Evolutionary conservation across 2,329 filamentous ascomycete species (phyloP), one percentile per base, ranked within the genome.

Genomic region (Ophiostoma sp.): DNA sequence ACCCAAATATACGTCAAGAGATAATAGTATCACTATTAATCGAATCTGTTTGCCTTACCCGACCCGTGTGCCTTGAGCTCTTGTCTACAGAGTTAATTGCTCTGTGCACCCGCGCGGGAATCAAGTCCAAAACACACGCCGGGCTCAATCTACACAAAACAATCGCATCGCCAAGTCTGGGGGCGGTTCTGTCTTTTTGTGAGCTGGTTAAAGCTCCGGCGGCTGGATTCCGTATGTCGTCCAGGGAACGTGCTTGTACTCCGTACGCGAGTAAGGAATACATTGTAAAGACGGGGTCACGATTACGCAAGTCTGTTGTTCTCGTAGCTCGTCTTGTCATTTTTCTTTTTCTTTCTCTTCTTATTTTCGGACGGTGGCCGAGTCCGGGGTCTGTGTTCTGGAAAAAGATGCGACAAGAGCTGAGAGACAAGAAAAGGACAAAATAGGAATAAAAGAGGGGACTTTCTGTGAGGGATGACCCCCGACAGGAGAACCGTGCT

Each of bases 391-490:
- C 36, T 22, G 55, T 63, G 71, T 79, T 79, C 78, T 79, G 76
- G 77, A 79, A 79, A 73, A 76, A 78, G 74, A 74, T 76, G 78
- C 75, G 75, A 78, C 77, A 59, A 66, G 22, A 33, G 59, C 33
- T 22, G 59, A 63, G 36, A 63, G 59, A 63, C 59, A 66, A 25
- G 36, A 15, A 28, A 25, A 31, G 22, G 39, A 17, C 39, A 48
- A 19, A 17, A 5, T 33, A n/a, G 39, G 45, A 33, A 33, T 12
- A 50, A 64, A 64, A 71, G 69, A 52, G 55, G 69, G 28, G 28
- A 71, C 25, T 25, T 15, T 39, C 25, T 42, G 61, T 45, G 39
- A 68, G 42, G 25, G 15, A 48, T 68, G 25, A 33, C 39, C 64
- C 33, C 36, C 42, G 19, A 39, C 19, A 39, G 25, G 45, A 52